Base-by-base conservation (phyloP, 305 asterid species). In the Solanum hybrid region DNA sequence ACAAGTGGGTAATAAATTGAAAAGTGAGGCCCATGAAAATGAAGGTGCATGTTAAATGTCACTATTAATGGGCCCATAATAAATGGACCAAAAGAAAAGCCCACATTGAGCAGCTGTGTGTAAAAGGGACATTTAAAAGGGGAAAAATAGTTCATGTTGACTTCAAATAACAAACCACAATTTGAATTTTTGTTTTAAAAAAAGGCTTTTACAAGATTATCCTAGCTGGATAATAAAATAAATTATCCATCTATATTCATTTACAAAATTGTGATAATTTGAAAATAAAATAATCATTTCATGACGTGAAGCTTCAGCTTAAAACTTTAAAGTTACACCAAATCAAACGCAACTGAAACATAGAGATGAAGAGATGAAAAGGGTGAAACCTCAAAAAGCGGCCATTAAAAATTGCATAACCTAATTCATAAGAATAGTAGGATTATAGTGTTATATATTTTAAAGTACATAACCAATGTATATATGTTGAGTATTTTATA, bases 21-120 rank as follows among this genome's bases (percentile, higher is more conserved):
- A 86, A 70, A 76, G 77, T 31, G 41, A 90, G 90, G 93, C 90
- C 94, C 93, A 91, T 89, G 90, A 89, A 92, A 91, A 81, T 32
- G 91, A 91, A 8, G 91, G 86, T 90, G 68, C 90, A 70, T 22
- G 83, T 79, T 17, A 90, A 68, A 73, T 34, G 93, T 92, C 92
- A 89, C 93, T 94, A 68, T 88, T 87, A 89, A 31, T 68, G 93
- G 96, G 73, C 92, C 95, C 95, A 26, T 82, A 39, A 91, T 89
- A 13, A 76, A 88, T 93, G 88, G 92, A 90, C 92, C 94, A 92
- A 89, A 81, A 88, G 89, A 89, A 92, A 95, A 94, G 96, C 94
- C 95, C 96, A 93, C 88, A 79, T 87, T 94, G 39, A 92, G 79
- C 91, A 82, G 72, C 37, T 83, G 90, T 89, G 86, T 41, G 26